Evolutionary conservation across 805 yeast genomes (phyloP), one percentile per base, ranked within the genome.

Genomic region (Wickerhamomyces bisporus): DNA sequence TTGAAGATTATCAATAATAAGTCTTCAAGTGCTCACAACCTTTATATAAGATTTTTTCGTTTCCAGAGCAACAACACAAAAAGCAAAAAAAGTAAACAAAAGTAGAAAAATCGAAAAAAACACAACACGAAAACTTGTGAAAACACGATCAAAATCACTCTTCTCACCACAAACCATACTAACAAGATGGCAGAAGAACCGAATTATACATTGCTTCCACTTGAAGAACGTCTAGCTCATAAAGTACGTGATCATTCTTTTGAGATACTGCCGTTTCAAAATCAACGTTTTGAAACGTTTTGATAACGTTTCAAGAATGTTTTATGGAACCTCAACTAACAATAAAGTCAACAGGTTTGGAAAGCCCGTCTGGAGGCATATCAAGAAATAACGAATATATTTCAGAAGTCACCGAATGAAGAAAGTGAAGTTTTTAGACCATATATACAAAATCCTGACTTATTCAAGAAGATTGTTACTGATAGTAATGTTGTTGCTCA

Each of bases 401-500:
- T 86, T 50, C 65, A 71, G 34, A 64, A 58, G 34, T 73, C 86
- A 2, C 68, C 77, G 3, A 66, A 68, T 43, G 79, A 73, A 40
- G 57, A 67, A n/a, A 86, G 77, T 46, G 69, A 62, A 3, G 69
- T 79, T 34, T 79, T 83, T 50, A 60, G 59, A 17, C 65, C 65
- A 3, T 77, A 73, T 53, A 55, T 76, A 42, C 53, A 60, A 14
- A 71, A 68, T 39, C 81, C 87, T 0, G 80, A 75, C 9, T 36
- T 71, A 3, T 65, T 80, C 50, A 78, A 74, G 47, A 67, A 68
- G 47, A 70, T 81, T 29, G 79, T 84, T 7, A 68, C 75, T 3
- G 98, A 93, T 56, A 58, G 81, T 24, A 93, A 93, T 55, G 96
- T 88, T 15, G 93, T 83, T 14, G 95, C 98, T 0, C 95, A 88